Base-by-base conservation (phyloP, 2,329 filamentous ascomycete species). In the Claviceps spartinae region DNA sequence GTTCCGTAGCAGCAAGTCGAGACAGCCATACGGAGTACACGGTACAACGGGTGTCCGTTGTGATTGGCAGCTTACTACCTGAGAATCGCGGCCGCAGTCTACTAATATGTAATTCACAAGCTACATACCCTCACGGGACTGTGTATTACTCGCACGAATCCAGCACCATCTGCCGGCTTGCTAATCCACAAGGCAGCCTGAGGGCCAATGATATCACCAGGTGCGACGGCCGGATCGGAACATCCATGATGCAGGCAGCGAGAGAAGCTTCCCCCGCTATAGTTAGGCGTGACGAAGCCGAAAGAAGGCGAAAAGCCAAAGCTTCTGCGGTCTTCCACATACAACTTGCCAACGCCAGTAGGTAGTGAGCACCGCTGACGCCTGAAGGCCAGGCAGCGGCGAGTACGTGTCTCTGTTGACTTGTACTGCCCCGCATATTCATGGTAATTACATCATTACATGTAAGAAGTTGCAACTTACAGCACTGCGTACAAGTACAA, bases 201-300 rank as follows among this genome's bases (percentile, higher is more conserved):
- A 18, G 56, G 52, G 59, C 67, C 67, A 69, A 69, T 69, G 61
- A 64, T 59, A 66, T 57, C 57, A 59, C 59, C 54, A 48, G 5
- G 57, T 54, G 57, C 58, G 57, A 20, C 14, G 16, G 42, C 48
- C 58, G 65, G 62, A 55, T 52, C 67, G 67, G 67, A 69, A 64
- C 52, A 70, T 67, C 57, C 52, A 63, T 68, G 57, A 59, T 66
- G 56, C 67, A 57, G 44, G 37, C 16, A 47, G 43, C 4, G 20
- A 45, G 43, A 34, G 37, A 37, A 46, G 30, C 44, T 46, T 34
- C 44, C 24, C 9, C 44, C 44, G 16, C 44, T 13, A 13, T 4
- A 34, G 11, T 34, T 47, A 26, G 24, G 20, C 5, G 44, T 18
- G 45, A 8, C 8, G 45, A 26, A 36, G 30, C 37, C 40, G 48